A percentile compares a stretch with the other conserved stretches of the same genome.
phyloP scores from a whole-genome alignment of 768 basidiomycete genomes.

The Ephemerocybe angulata region DNA sequence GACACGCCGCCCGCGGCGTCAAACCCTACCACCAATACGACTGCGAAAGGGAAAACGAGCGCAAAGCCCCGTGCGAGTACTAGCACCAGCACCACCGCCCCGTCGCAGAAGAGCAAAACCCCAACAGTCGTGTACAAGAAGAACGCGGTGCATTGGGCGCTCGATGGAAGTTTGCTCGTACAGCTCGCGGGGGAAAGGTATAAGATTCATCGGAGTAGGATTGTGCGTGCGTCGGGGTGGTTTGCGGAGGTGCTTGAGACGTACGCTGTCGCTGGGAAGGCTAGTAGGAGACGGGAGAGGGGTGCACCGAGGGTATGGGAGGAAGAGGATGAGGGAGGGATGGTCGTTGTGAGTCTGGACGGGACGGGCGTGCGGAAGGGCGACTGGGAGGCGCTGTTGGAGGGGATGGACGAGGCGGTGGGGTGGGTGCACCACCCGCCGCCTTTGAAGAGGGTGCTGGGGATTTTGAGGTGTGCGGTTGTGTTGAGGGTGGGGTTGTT shows the following conservation, averaged over 20 bases:
- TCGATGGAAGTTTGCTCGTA: slow-evolving; percentile 33
- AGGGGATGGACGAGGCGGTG: too few species aligned
- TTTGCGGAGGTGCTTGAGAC: slow-evolving; percentile 23
- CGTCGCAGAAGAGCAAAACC: too few species aligned
- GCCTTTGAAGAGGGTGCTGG: too few species aligned
- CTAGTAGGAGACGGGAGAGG: slow-evolving; percentile 2
- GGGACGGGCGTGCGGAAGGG: slow-evolving; percentile 16
- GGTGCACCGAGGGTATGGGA: neutral
- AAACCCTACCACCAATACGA: too few species aligned
- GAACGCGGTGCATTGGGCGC: slow-evolving; percentile 25
- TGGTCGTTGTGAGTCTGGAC: neutral
- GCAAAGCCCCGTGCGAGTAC: too few species aligned
- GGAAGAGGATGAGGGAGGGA: neutral
- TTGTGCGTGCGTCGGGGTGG: slow-evolving; percentile 28
- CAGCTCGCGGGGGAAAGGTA: slow-evolving; percentile 32
- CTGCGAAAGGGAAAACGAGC: too few species aligned
- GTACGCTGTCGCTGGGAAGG: neutral
- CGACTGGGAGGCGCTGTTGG: slow-evolving; percentile 34
- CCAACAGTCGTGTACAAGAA: neutral
- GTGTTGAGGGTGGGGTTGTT: slow-evolving; percentile 30
- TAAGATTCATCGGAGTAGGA: slow-evolving; percentile 32
- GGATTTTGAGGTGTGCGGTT: too few species aligned
- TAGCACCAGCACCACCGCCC: too few species aligned
- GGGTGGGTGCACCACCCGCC: too few species aligned
- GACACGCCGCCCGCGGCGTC: too few species aligned